Base-by-base conservation (phyloP, 2,329 filamentous ascomycete genomes). In the Fusarium drepaniforme region DNA sequence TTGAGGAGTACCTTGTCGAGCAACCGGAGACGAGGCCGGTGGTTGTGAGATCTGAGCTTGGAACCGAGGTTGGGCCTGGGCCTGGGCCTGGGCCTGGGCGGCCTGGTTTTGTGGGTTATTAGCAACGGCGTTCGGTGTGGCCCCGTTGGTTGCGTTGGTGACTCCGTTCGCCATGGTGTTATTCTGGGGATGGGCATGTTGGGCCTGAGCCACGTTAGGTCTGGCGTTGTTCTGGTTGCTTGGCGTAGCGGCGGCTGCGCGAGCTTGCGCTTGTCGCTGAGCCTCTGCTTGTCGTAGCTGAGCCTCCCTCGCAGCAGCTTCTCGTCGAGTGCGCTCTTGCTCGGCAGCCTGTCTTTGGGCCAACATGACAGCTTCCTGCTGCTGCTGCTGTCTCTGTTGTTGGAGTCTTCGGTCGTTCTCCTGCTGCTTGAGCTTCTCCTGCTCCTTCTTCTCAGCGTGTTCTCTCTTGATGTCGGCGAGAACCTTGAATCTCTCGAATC, bases 401-500 rank as follows among this genome's bases (percentile, higher is more conserved):
- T 87, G 85, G 30, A 90, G 81, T 72, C 88, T 87, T 63, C 88
- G 87, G 73, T 90, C 89, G 58, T 89, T 88, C 71, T 92, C 90
- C 21, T 88, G 87, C 68, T 93, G 90, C 74, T 92, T 90, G 64
- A 91, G 86, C 82, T 95, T 95, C 78, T 97, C 94, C 68, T 92
- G 90, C 70, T 93, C 93, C 75, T 92, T 92, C 80, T 92, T 93
- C 81, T 97, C 94, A 30, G 92, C 91, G 70, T 95, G 93, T 51
- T 94, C 91, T 66, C 90, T 87, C 80, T 93, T 94, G 77, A 98
- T 97, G 68, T 94, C 93, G 68, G 95, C 94, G 51, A 99, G 90
- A 2, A 94, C 91, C 85, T 98, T 98, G 84, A 98, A 98, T 42
- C 94, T 91, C 77, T 97, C 95, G 81, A 98, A 98, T 33, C 93